Conservation (phyloP, 768 basidiomycete genomes). For the Trametes punicea region DNA sequence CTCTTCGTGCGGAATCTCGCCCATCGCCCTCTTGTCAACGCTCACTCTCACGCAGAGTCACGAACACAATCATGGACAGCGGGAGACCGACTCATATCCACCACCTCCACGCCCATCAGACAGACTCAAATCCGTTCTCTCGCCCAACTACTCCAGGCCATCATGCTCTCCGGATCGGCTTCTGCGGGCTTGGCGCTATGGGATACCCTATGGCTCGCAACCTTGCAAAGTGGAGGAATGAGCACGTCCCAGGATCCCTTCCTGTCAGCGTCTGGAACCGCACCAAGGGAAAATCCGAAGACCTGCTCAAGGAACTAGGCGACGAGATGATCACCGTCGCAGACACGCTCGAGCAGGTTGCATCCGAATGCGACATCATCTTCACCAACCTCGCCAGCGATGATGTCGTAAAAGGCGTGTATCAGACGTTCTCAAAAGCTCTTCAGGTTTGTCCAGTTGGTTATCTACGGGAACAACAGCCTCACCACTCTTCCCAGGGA, state of each 20-base stretch:
- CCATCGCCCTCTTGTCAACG: not conserved
- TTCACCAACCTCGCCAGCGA: constrained; percentile 75
- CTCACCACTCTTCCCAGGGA: constrained; percentile 22
- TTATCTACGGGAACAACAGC: not conserved
- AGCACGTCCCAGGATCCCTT: constrained; percentile 34
- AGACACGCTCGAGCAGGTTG: constrained; percentile 54
- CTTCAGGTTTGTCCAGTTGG: constrained; percentile 45
- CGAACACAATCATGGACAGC: constrained; percentile 2
- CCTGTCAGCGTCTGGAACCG: constrained; percentile 79
- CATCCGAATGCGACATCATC: constrained; percentile 66
- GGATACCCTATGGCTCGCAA: constrained; percentile 78
- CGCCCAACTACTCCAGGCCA: constrained; percentile 52
- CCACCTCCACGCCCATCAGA: constrained; percentile 12
- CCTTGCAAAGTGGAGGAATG: constrained; percentile 53
- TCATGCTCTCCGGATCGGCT: constrained; percentile 43
- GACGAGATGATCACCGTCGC: constrained; percentile 53
- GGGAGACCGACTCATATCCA: not conserved
- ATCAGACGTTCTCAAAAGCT: constrained; percentile 54
- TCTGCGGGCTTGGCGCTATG: constrained; percentile 60
- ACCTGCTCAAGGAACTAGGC: constrained; percentile 55
- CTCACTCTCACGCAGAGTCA: not conserved
- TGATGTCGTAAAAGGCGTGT: constrained; percentile 61
- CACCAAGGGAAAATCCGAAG: constrained; percentile 55
- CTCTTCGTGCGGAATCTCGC: not conserved
- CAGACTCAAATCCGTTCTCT: constrained; percentile 46